Evolutionary conservation across 208 protist genomes (phyloP).

Genomic region (Trypanosoma caninum): DNA sequence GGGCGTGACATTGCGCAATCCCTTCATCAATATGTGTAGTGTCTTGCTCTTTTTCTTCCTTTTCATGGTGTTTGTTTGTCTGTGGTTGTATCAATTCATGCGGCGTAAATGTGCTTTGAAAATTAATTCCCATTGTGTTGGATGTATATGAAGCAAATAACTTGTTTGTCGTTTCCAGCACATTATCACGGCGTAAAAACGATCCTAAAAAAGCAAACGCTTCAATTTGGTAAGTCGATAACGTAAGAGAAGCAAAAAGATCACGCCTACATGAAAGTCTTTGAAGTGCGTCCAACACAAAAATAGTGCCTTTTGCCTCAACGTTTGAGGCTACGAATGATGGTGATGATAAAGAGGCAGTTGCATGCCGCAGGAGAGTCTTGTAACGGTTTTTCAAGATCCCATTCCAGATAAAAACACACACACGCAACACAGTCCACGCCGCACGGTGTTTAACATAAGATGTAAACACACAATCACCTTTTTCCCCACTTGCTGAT

Average conservation of each 20-base stretch:
- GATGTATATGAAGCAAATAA: no score
- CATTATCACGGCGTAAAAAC: background rate
- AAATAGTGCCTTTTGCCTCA: conserved; percentile 36
- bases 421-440: conserved; percentile 52
- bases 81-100: no score
- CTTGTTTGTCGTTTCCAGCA: no score
- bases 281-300: conserved; percentile 46
- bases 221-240: conserved; percentile 60
- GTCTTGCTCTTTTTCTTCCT: no score
- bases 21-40: background rate
- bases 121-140: no score
- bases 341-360: no score
- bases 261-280: conserved; percentile 35
- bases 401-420: conserved; percentile 45
- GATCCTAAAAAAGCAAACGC: conserved; percentile 25
- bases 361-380: conserved; percentile 13
- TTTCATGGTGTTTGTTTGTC: no score
- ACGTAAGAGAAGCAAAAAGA: conserved; percentile 53
- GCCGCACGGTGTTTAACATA: conserved; percentile 27
- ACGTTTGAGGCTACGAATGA: background rate
- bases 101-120: no score
- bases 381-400: conserved; percentile 37
- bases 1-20: background rate
- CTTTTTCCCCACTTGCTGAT: background rate
- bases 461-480: background rate